Evolutionary conservation across 2,329 filamentous ascomycete species (phyloP), one percentile per base, ranked within the genome.

Genomic region (Coniochaeta sp.): DNA sequence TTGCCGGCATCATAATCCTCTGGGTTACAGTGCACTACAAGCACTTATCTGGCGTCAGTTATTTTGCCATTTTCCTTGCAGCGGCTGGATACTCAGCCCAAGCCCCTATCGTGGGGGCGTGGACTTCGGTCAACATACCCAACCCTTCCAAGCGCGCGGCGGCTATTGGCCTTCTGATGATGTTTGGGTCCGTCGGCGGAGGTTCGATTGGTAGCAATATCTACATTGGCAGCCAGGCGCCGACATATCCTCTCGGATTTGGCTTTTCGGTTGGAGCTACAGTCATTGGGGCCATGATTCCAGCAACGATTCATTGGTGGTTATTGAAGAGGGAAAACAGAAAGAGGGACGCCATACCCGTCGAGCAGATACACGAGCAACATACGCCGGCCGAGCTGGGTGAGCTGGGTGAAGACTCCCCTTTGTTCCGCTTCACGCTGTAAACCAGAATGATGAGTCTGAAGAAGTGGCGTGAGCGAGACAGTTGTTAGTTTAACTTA

Each of bases 41-140:
- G n/a, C 57, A 64, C 62, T 59, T 66, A 1, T 47, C 42, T 34
- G 65, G 64, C 44, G 60, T 67, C 24, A 62, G 57, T 38, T 66
- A 66, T 60, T 67, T 67, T 59, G 65, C 63, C 55, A 62, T 66
- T 16, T 67, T 67, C 60, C 60, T 67, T n/a, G 65, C 61, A 9
- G 63, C 61, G 30, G 64, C 63, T 30, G 65, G 65, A 30, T 67
- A 61, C 58, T 60, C 47, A 32, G 55, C 58, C 10, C 62, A 63
- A 30, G 62, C 63, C 9, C 62, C 63, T 4, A 59, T 59, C 22
- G 62, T 65, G 16, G 61, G 62, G 6, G 55, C 62, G 16, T 65
- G 63, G 63, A 60, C 58, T 7, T n/a, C 42, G 42, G 17, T 47
- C 17, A 47, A 47, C 22, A 47, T 47, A 47, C 62, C 62, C 26